These are phyloP conservation scores for Penicillium frequentans DNA, from an alignment of 2,329 filamentous ascomycete species.

Conservation along the genomic window DNA sequence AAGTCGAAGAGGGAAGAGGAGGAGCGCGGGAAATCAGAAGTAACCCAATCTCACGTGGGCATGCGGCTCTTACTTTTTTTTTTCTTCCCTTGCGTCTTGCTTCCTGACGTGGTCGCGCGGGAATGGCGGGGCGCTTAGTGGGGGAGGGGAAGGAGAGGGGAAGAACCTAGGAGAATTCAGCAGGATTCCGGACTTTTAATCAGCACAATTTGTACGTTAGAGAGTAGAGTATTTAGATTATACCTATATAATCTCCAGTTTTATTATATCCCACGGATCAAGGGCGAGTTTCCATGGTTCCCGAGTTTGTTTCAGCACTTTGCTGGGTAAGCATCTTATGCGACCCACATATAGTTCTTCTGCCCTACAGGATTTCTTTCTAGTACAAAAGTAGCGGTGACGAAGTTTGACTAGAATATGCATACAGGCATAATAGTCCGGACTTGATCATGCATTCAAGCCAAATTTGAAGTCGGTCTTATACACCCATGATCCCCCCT, in stretches of 20 bases:
- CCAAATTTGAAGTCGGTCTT: too few relatives aligned
- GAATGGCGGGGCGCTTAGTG: constrained; percentile 25
- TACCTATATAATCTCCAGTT: background rate
- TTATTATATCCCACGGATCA: background rate
- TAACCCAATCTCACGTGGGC: constrained; percentile 14
- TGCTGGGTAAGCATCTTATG: background rate
- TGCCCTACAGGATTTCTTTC: background rate
- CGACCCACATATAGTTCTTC: background rate
- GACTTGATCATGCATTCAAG: too few relatives aligned
- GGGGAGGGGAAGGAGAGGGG: constrained; percentile 5
- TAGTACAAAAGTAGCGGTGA: background rate
- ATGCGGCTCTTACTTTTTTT: constrained; percentile 22
- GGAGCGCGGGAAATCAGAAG: constrained; percentile 2
- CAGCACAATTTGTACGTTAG: background rate
- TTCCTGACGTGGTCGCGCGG: constrained; percentile 26
- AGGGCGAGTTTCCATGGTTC: constrained; percentile 3
- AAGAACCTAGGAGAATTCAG: background rate
- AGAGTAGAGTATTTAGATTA: background rate
- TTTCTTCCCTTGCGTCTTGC: constrained; percentile 10
- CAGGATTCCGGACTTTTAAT: background rate
- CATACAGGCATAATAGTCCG: background rate
- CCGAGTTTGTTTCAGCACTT: background rate
- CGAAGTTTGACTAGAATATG: background rate
- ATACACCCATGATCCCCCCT: too few relatives aligned
- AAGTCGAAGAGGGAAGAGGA: background rate